Evolutionary conservation across 2,329 filamentous ascomycete species (phyloP).

Genomic region (Tolypocladium pustulatum): DNA sequence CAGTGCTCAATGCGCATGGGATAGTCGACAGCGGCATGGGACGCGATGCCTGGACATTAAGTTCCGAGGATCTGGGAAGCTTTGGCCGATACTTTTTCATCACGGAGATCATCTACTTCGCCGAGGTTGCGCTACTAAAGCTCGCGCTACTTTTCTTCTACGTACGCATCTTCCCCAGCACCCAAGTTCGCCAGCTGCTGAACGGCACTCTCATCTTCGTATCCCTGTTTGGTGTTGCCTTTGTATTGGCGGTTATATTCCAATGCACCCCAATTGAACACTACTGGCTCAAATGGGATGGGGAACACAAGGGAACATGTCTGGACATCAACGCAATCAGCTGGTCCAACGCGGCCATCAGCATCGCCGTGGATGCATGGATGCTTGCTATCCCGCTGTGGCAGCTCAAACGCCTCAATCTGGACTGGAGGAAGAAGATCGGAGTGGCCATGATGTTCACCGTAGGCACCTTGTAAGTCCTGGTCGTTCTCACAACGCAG

Average conservation of each 20-base stretch:
- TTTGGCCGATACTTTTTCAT: slow-evolving; percentile 33
- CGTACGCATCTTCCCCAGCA: slow-evolving; percentile 39
- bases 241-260: slow-evolving; percentile 32
- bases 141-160: slow-evolving; percentile 44
- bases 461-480: slow-evolving; percentile 31
- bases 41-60: slow-evolving; percentile 39
- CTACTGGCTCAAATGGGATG: slow-evolving; percentile 44
- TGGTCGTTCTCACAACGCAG: neutral
- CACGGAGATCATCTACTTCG: slow-evolving; percentile 34
- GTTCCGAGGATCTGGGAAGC: slow-evolving; percentile 26
- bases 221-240: slow-evolving; percentile 27
- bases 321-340: slow-evolving; percentile 35
- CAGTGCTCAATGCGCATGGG: slow-evolving; percentile 20
- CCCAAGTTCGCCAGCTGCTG: slow-evolving; percentile 26
- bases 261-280: slow-evolving; percentile 40
- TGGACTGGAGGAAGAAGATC: slow-evolving; percentile 37
- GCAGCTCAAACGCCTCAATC: slow-evolving; percentile 28
- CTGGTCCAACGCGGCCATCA: slow-evolving; percentile 41
- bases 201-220: slow-evolving; percentile 31
- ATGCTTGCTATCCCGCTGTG: slow-evolving; percentile 40
- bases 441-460: slow-evolving; percentile 40
- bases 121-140: slow-evolving; percentile 34
- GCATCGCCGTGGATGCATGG: slow-evolving; percentile 40
- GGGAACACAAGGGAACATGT: slow-evolving; percentile 34
- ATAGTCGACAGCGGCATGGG: slow-evolving; percentile 32